Conservation (phyloP, 2,329 filamentous ascomycete genomes). For the Cladophialophora immunda region DNA sequence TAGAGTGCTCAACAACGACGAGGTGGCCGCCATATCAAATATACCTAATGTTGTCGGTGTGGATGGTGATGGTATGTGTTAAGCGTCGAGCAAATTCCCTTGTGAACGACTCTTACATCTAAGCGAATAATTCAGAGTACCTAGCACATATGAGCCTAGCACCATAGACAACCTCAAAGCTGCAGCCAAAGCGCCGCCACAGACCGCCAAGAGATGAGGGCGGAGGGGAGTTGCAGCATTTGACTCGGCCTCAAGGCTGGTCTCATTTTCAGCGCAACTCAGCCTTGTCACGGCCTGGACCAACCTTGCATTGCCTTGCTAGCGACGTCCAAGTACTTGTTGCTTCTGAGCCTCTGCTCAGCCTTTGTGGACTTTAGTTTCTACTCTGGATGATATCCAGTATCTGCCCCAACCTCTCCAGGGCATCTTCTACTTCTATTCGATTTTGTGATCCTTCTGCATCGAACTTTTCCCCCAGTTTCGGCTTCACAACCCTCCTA, state of each 20-base stretch:
- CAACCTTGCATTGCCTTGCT: not conserved
- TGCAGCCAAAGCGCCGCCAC: not conserved
- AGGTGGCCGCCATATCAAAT: too few relatives aligned
- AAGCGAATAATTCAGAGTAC: too few relatives aligned
- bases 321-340: not conserved
- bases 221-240: not conserved
- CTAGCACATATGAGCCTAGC: too few relatives aligned
- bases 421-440: slow-evolving; percentile 29
- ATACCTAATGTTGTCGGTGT: too few relatives aligned
- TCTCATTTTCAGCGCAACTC: slow-evolving; percentile 3
- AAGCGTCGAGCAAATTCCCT: too few relatives aligned
- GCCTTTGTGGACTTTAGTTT: slow-evolving; percentile 11
- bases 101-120: too few relatives aligned
- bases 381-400: slow-evolving; percentile 34
- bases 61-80: too few relatives aligned
- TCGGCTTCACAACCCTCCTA: slow-evolving; percentile 4
- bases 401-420: slow-evolving; percentile 25
- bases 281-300: slow-evolving; percentile 9
- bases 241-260: not conserved
- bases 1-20: too few relatives aligned
- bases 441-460: slow-evolving; percentile 25
- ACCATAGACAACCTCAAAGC: not conserved
- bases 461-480: slow-evolving; percentile 8
- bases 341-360: slow-evolving; percentile 1
- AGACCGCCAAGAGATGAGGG: not conserved